Evolutionary conservation across 139 green algal genomes (phyloP).

Genomic region (Picochlorum sp.): DNA sequence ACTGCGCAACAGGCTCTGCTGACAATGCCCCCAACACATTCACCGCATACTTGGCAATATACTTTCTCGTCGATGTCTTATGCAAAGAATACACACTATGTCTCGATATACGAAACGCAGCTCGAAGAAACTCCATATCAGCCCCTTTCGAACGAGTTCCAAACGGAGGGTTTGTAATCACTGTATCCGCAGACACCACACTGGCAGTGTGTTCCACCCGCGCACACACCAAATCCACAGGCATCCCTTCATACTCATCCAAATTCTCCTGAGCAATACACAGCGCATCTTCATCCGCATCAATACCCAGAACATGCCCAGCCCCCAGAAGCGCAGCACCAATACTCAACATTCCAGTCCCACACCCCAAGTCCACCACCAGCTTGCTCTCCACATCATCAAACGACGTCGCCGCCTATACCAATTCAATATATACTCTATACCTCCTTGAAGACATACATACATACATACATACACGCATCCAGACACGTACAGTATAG

Average conservation of each 20-base stretch:
- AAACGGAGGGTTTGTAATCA: slow-evolving; percentile 96
- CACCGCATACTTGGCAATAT: slow-evolving; percentile 52
- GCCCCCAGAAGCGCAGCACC: slow-evolving; percentile 68
- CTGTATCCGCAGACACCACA: slow-evolving; percentile 56
- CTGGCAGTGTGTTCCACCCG: slow-evolving; percentile 35
- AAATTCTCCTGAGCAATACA: slow-evolving; percentile 55
- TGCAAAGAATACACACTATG: slow-evolving; percentile 84
- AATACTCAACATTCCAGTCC: slow-evolving; percentile 84
- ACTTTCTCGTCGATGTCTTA: slow-evolving; percentile 73
- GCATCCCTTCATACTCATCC: slow-evolving; percentile 58
- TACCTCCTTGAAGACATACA: no score
- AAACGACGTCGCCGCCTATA: slow-evolving; percentile 50
- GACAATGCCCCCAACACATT: slow-evolving; percentile 41
- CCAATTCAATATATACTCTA: no score
- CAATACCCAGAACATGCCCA: slow-evolving; percentile 67
- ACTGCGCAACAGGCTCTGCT: slow-evolving; percentile 79
- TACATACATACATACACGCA: no score
- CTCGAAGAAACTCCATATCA: slow-evolving; percentile 78
- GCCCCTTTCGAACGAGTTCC: slow-evolving; percentile 78
- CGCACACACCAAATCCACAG: slow-evolving; percentile 59
- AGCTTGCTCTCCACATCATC: slow-evolving; percentile 61
- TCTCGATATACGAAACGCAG: slow-evolving; percentile 45
- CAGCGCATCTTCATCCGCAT: slow-evolving; percentile 80
- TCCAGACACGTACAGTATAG: slow-evolving; percentile 46
- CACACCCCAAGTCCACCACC: slow-evolving; percentile 84